A percentile compares a stretch with the other conserved stretches of the same genome.
Evolutionary conservation across 78 protist genomes (phyloP).

Genomic region (Dictyostelium purpureum): DNA sequence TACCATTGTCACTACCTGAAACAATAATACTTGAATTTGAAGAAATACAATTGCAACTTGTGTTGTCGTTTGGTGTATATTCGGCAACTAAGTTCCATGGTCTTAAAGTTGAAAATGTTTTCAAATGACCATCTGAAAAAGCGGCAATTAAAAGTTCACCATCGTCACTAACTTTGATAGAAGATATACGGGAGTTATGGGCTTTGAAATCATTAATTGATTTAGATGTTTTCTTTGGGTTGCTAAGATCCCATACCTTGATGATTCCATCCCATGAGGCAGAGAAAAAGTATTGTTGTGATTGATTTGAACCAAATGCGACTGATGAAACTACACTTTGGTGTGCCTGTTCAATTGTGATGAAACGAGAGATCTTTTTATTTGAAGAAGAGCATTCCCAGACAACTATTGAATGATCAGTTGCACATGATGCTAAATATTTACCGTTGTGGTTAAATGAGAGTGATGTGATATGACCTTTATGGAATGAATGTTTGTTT

Average conservation of each 20-base stretch:
- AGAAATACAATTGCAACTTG: not conserved
- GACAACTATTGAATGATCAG: not conserved
- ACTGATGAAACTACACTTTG: not conserved
- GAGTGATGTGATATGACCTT: not conserved
- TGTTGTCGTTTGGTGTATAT: not conserved
- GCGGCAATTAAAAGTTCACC: not conserved
- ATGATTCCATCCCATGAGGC: conserved; percentile 9
- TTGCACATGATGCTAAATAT: not conserved
- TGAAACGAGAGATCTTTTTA: not conserved
- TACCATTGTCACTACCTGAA: conserved; percentile 8
- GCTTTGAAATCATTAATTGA: not conserved
- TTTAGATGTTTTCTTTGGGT: not conserved
- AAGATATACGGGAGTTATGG: not conserved
- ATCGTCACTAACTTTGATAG: not conserved
- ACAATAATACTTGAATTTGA: not conserved
- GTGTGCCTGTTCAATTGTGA: conserved; percentile 3
- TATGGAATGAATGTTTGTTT: not conserved
- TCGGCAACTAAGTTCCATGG: not conserved
- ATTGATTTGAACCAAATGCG: conserved; percentile 2
- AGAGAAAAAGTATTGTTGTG: not conserved
- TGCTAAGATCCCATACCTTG: not conserved
- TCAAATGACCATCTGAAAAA: conserved; percentile 8
- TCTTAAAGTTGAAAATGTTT: not conserved
- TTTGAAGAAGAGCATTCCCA: not conserved
- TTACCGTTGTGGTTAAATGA: not conserved